A percentile compares a stretch with the other conserved stretches of the same genome.
phyloP scores from a whole-genome alignment of 2,329 filamentous ascomycete species.

The Xylariaceae sp. region DNA sequence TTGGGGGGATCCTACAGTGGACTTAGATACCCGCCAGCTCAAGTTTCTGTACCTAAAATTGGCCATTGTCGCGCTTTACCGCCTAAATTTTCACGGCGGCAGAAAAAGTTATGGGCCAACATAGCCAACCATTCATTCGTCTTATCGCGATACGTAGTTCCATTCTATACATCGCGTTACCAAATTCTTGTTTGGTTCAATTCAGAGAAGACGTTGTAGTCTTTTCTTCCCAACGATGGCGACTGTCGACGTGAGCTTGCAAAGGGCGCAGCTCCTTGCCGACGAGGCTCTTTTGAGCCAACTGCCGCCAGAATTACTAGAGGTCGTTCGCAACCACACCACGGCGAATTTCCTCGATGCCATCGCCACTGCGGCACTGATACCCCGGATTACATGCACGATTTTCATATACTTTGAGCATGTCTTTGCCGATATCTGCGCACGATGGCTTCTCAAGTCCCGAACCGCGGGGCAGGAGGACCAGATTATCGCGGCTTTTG shows the following conservation, averaged over 20 bases:
- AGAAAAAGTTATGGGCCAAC: conserved; percentile 23
- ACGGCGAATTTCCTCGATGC: conserved; percentile 64
- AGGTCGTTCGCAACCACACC: conserved; percentile 58
- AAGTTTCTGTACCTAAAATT: neutral
- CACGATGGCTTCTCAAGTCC: conserved; percentile 62
- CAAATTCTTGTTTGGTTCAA: conserved; percentile 14
- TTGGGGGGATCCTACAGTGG: too few species aligned
- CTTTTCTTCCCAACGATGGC: conserved; percentile 40
- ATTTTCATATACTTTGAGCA: conserved; percentile 70
- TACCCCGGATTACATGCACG: conserved; percentile 62
- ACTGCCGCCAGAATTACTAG: conserved; percentile 64
- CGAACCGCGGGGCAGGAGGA: conserved; percentile 35
- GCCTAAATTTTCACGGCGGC: conserved; percentile 27
- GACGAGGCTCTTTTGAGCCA: conserved; percentile 50
- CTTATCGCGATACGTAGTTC: conserved; percentile 10
- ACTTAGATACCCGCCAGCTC: too few species aligned
- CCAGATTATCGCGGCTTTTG: conserved; percentile 63
- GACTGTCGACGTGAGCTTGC: conserved; percentile 48
- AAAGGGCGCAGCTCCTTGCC: conserved; percentile 51
- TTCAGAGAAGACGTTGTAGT: conserved; percentile 8
- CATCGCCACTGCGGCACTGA: conserved; percentile 63
- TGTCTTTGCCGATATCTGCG: conserved; percentile 75
- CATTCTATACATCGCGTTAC: conserved; percentile 4
- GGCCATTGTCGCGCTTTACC: conserved; percentile 19
- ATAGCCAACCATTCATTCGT: conserved; percentile 6